Percentiles rank a stretch among this genome's conserved stretches.
phyloP scores from a whole-genome alignment of 2,329 filamentous ascomycete species.

The Arthrinium phaeospermum region DNA sequence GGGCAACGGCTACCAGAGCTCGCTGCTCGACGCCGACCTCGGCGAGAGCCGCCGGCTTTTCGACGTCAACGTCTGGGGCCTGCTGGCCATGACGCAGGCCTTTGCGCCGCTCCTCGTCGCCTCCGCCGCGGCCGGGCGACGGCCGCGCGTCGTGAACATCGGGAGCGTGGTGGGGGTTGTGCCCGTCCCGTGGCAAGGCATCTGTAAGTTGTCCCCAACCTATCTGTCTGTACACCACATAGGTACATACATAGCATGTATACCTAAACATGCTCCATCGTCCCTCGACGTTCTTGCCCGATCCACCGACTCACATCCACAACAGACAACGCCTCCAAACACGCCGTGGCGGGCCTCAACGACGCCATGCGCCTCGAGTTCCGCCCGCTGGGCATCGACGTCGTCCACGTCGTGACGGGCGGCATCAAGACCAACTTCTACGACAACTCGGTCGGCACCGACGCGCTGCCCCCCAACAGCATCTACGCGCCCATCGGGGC shows the following conservation, averaged over 20 bases:
- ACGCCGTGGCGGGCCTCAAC: conserved; percentile 45
- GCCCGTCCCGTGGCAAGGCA: conserved; percentile 42
- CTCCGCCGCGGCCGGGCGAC: conserved; percentile 29
- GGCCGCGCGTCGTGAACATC: conserved; percentile 45
- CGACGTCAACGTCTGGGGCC: conserved; percentile 37
- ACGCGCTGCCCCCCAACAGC: conserved; percentile 22
- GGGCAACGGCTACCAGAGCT: conserved; percentile 39
- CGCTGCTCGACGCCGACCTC: conserved; percentile 41
- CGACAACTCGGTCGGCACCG: conserved; percentile 23
- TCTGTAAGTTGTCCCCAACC: conserved; percentile 30
- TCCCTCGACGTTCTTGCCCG: no score
- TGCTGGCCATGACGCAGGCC: conserved; percentile 45
- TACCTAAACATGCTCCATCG: not conserved
- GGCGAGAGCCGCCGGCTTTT: conserved; percentile 31
- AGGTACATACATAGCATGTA: not conserved
- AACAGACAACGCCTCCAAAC: conserved; percentile 49
- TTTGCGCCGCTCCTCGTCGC: conserved; percentile 45
- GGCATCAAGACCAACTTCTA: conserved; percentile 40
- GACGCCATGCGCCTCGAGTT: conserved; percentile 50
- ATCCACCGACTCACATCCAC: no score
- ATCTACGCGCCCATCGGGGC: conserved; percentile 25
- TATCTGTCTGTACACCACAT: not conserved
- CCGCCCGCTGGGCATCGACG: conserved; percentile 39
- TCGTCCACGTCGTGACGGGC: conserved; percentile 41
- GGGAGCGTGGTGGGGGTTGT: conserved; percentile 42